Base-by-base conservation (phyloP, 345 rosid genomes). In the Geranium rotundifolium region DNA sequence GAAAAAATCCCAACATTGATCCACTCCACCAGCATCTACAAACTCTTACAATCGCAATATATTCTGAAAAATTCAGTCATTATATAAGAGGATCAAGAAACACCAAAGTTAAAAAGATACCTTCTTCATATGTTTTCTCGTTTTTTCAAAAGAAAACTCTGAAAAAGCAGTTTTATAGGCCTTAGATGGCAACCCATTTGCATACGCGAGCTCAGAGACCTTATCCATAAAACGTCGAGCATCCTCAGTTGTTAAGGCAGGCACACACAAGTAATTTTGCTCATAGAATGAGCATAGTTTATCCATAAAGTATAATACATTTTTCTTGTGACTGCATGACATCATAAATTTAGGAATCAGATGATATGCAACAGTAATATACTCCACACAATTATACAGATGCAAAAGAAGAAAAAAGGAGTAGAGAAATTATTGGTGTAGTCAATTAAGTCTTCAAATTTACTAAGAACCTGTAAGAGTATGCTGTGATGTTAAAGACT, bases 191-290 rank as follows among this genome's bases (percentile, higher is more conserved):
- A 93, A 65, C 58, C 79, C 91, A 78, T 85, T 83, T 76, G 80
- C 85, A 77, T 80, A 87, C 61, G 89, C 90, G 52, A 86, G 87
- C 82, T 90, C 97, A 75, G 71, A 79, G 60, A 86, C 85, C 74
- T 81, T 86, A 65, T 81, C 81, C 71, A 70, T 69, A 67, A 86
- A 85, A 46, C 60, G 67, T 79, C 80, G 80, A 64, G 79, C 59
- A 68, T 77, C 76, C 73, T 76, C 78, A 78, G 68, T 73, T 34
- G 71, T 62, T 56, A 59, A 57, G 64, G 95, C 68, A 76, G 95
- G 68, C 73, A 65, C 66, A 65, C 66, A 68, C 50, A 80, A 52
- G 75, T 80, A 83, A n/a, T 71, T 78, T 58, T 67, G 82, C 91
- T 93, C 92, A 57, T 86, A 88, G 66, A 78, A 84, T 72, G 76